Evolutionary conservation across 1,284 basidiomycete genomes (phyloP), one percentile per base, ranked within the genome.

Genomic region (Apiotrichum laibachii): DNA sequence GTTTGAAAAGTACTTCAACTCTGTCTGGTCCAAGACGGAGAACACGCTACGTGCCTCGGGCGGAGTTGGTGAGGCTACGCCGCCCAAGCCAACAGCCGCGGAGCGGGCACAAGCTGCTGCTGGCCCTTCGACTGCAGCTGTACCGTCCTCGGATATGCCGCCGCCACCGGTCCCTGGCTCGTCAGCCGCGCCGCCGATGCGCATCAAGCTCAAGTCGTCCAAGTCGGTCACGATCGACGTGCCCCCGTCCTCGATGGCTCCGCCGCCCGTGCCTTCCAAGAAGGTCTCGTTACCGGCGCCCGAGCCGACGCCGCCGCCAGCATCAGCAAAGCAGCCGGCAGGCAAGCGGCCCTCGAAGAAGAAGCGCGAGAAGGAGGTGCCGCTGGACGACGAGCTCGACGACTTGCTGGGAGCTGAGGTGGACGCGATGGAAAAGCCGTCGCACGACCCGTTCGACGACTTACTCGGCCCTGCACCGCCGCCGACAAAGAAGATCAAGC

Each of bases 1-100:
- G 31, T 80, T 98, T 48, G 90, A 96, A 68, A 82, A 81, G 2
- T 87, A 88, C 67, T 97, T 98, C 70, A 88, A 93, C 62, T 89
- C 88, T 77, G 81, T 73, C 15, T 68, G 63, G 52, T 58, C 79
- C 16, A 49, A 49, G 18, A 34, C 49, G 37, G 37, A 37, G 37
- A 37, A 16, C 37, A 37, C 37, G 37, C 15, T 37, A 10, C 11
- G 15, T 5, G 15, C 11, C 12, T 11, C 37, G 37, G 15, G 15
- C 37, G 12, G 12, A n/a, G n/a, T n/a, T 37, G 37, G 12, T 11
- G 37, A 11, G 37, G 5, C 37, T 11, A 21, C 52, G 5, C 12
- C 50, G 2, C 11, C 50, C 26, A 19, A 35, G 39, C 6, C 43
- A 15, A 13, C 43, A 3, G 26, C 22, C 15, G 44, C 50, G 34